A percentile compares a stretch with the other conserved stretches of the same genome.
These are phyloP conservation scores for Zygosaccharomyces bisporus DNA, from an alignment of 805 yeast species.

Conservation along the genomic window DNA sequence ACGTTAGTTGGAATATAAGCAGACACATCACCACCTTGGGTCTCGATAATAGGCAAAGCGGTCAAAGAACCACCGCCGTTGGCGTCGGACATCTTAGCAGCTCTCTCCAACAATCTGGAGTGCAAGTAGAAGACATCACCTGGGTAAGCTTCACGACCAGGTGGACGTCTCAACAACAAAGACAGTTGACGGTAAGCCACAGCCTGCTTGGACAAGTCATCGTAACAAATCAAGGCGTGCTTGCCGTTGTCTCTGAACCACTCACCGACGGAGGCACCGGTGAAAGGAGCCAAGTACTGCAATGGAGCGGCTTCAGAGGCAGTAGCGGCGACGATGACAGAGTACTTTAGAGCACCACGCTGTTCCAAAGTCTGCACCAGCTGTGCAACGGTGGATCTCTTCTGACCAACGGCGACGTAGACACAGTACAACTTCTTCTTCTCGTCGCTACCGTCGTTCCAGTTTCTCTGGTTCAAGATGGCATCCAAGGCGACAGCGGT, in stretches of 20 bases:
- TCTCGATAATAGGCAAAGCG: slow-evolving; percentile 94
- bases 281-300: slow-evolving; percentile 99
- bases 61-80: slow-evolving; percentile 93
- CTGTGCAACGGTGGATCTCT: slow-evolving; percentile 99
- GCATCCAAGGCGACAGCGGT: slow-evolving; percentile 99
- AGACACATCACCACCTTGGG: slow-evolving; percentile 99
- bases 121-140: slow-evolving; percentile 96
- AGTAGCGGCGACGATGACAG: slow-evolving; percentile 98
- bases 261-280: slow-evolving; percentile 99
- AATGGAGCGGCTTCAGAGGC: slow-evolving; percentile 99
- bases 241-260: slow-evolving; percentile 99
- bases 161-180: slow-evolving; percentile 93
- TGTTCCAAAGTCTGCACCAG: slow-evolving; percentile 98
- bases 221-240: slow-evolving; percentile 95
- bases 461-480: slow-evolving; percentile 97
- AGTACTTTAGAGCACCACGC: slow-evolving; percentile 95
- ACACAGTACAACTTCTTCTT: slow-evolving; percentile 98
- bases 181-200: slow-evolving; percentile 99
- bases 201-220: slow-evolving; percentile 98
- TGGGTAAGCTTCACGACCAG: slow-evolving; percentile 96
- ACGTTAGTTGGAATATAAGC: slow-evolving; percentile 98
- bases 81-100: slow-evolving; percentile 91
- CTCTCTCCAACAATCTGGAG: slow-evolving; percentile 93
- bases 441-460: slow-evolving; percentile 95
- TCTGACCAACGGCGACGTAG: slow-evolving; percentile 99